Evolutionary conservation across 1,284 basidiomycete genomes (phyloP), one percentile per base, ranked within the genome.

Genomic region (Trametes pubescens): DNA sequence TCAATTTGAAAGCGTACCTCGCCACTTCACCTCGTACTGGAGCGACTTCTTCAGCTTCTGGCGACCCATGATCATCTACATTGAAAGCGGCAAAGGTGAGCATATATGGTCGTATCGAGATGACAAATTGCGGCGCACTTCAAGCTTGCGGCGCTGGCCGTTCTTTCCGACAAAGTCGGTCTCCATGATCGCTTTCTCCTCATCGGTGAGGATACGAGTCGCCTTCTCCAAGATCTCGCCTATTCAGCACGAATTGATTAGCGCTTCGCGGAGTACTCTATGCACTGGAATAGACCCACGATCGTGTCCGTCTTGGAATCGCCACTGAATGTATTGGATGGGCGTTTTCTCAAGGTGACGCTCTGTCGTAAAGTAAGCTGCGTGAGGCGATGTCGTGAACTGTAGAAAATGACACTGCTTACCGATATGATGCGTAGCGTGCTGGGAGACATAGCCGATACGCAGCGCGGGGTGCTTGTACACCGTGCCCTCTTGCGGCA

Each of bases 281-380:
- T n/a, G 43, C 51, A 59, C 16, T 46, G 56, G 26, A 38, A 65
- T 54, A 61, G 44, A 82, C 89, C 69, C 84, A 90, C 96, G 93
- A 84, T 99, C 97, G 79, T 98, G 94, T 53, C 97, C 98, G 78
- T 98, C 96, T 79, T 99, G 96, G 88, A 96, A 99, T 73, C 97
- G 93, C 97, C 97, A 99, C 80, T 97, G 95, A 73, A 98, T 98
- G 76, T 98, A 98, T 65, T 92, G 91, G 65, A 97, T 94, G 22
- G 96, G 94, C 10, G 95, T 97, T 82, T 98, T 97, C 79, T 97
- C 95, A 51, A 98, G 78, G 81, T 98, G 95, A 73, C 88, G 89
- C 78, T 98, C 95, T 93, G 68, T 34, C 37, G 37, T 40, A 10
- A 5, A 63, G 62, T 65, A 61, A 24, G 10, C 9, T 49, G 38